Percentiles rank a stretch among this genome's conserved stretches.
Conservation (phyloP, 1,284 basidiomycete species). For the Ustilago tritici region DNA sequence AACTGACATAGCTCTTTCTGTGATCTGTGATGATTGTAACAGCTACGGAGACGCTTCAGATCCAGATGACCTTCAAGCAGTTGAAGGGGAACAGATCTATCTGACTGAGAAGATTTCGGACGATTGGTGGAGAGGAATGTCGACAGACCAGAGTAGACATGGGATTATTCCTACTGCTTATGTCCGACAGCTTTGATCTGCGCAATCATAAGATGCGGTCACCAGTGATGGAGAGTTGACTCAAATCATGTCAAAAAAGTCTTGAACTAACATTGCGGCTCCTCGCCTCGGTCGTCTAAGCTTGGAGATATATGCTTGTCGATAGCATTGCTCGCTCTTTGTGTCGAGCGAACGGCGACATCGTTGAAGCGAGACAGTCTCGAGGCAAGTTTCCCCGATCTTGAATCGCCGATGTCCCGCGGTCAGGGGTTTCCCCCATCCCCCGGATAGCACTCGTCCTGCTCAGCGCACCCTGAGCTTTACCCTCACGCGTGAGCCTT, state of each 20-base stretch:
- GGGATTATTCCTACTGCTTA: conserved; percentile 62
- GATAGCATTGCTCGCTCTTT: too few species aligned
- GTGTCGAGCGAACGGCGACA: too few species aligned
- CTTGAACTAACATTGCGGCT: too few species aligned
- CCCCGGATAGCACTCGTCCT: not conserved
- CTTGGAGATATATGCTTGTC: too few species aligned
- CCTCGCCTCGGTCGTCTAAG: too few species aligned
- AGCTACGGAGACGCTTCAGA: conserved; percentile 52
- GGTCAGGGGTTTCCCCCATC: not conserved
- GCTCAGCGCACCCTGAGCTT: not conserved
- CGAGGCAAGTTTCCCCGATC: not conserved
- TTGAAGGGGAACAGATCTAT: conserved; percentile 49
- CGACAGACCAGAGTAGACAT: conserved; percentile 9
- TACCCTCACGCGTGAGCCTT: not conserved
- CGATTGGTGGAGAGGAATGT: conserved; percentile 60
- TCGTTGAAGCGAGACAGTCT: too few species aligned
- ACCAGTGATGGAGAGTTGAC: too few species aligned
- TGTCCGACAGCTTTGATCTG: conserved; percentile 33
- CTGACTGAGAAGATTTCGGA: conserved; percentile 56
- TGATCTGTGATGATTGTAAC: not conserved
- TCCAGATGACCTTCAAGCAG: conserved; percentile 51
- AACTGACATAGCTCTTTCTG: not conserved
- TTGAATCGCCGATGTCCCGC: not conserved
- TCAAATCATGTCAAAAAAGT: too few species aligned
- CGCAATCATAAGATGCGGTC: not conserved